Evolutionary conservation across 305 asterid genomes (phyloP).

Genomic region (Withania somnifera): DNA sequence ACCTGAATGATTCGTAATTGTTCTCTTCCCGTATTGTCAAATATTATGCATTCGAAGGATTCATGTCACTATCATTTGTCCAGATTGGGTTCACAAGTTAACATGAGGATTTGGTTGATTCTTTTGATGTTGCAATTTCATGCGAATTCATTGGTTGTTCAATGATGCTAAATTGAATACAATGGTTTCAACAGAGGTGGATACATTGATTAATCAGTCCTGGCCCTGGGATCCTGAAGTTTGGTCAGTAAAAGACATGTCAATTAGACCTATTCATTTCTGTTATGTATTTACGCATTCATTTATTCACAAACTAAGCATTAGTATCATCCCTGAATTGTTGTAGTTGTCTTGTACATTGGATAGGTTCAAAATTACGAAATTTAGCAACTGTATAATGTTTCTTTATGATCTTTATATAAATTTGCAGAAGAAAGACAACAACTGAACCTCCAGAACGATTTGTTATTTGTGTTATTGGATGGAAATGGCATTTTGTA

Average conservation of each 20-base stretch:
- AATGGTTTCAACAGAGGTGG: too few species aligned
- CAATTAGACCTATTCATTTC: background rate
- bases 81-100: too few species aligned
- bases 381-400: background rate
- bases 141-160: too few species aligned
- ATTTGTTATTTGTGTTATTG: background rate
- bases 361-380: background rate
- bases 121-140: too few species aligned
- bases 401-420: background rate
- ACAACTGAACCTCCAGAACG: background rate
- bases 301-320: background rate
- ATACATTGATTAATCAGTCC: too few species aligned
- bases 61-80: too few species aligned
- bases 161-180: too few species aligned
- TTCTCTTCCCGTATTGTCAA: too few species aligned
- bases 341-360: background rate
- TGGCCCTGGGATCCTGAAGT: too few species aligned
- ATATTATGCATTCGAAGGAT: too few species aligned
- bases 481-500: background rate
- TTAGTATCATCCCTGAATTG: background rate
- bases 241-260: background rate
- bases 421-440: background rate
- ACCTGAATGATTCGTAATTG: too few species aligned
- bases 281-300: background rate
- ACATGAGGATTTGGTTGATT: too few species aligned